Conservation (phyloP, 2,329 filamentous ascomycete genomes). For the Zymoseptoria brevis region DNA sequence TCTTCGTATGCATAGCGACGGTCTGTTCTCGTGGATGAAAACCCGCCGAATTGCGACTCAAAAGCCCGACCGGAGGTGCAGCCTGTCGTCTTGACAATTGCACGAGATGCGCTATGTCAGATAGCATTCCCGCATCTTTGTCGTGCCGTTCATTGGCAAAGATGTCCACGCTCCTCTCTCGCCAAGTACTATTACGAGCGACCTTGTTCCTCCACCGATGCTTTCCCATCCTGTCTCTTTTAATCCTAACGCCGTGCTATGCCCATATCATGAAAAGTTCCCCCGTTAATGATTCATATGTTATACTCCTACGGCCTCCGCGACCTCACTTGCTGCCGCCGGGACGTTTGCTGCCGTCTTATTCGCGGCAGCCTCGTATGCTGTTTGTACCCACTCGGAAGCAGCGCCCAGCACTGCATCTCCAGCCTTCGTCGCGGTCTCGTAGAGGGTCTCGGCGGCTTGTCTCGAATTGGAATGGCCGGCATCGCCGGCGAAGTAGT, state of each 20-base stretch:
- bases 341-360: conserved; percentile 9
- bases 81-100: background rate
- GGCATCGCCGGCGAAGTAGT: conserved; percentile 80
- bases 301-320: background rate
- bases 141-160: background rate
- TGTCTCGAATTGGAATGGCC: conserved; percentile 8
- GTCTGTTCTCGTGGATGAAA: background rate
- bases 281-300: background rate
- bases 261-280: background rate
- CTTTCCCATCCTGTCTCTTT: background rate
- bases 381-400: conserved; percentile 18
- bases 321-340: conserved; percentile 15
- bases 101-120: background rate
- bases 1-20: background rate
- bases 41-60: background rate
- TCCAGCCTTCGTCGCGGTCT: conserved; percentile 13
- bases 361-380: conserved; percentile 18
- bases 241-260: background rate
- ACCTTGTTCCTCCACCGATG: background rate
- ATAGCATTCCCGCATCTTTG: background rate
- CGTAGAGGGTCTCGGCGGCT: conserved; percentile 14
- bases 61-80: background rate
- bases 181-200: background rate
- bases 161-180: background rate
- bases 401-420: conserved; percentile 16